Conservation (phyloP, 345 rosid species). For the Pistacia vera region DNA sequence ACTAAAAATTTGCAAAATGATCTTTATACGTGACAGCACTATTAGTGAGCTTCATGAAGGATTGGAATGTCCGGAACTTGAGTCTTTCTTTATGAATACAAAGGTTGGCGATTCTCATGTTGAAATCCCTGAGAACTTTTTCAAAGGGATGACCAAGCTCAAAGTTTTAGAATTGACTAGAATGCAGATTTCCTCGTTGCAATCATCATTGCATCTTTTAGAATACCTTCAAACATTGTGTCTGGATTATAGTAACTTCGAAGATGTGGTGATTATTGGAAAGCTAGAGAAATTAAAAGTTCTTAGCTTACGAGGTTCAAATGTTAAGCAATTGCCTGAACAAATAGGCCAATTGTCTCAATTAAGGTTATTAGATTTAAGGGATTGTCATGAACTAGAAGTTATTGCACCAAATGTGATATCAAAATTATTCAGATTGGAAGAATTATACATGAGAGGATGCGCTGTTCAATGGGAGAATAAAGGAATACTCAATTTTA, state of each 20-base stretch:
- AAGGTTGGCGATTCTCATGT: rapidly evolving
- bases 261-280: conserved; percentile 1
- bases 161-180: conserved; percentile 20
- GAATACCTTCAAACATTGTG: conserved; percentile 20
- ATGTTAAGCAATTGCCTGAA: conserved; percentile 10
- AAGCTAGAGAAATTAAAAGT: conserved; percentile 10
- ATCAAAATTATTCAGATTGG: conserved; percentile 12
- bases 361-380: conserved; percentile 21
- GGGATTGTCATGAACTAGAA: not conserved
- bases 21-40: not conserved
- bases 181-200: not conserved
- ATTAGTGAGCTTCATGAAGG: not conserved
- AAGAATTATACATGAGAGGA: conserved; percentile 28
- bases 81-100: not conserved
- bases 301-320: conserved; percentile 16
- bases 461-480: conserved; percentile 23
- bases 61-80: conserved; percentile 21
- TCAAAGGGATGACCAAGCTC: conserved; percentile 18
- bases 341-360: conserved; percentile 18
- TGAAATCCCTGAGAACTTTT: conserved; percentile 12
- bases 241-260: not conserved
- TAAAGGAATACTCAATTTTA: not conserved
- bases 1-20: not conserved
- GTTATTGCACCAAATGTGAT: conserved; percentile 23
- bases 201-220: not conserved